Conservation (phyloP, 2,329 filamentous ascomycete genomes). For the Pestalotiopsis sp. region DNA sequence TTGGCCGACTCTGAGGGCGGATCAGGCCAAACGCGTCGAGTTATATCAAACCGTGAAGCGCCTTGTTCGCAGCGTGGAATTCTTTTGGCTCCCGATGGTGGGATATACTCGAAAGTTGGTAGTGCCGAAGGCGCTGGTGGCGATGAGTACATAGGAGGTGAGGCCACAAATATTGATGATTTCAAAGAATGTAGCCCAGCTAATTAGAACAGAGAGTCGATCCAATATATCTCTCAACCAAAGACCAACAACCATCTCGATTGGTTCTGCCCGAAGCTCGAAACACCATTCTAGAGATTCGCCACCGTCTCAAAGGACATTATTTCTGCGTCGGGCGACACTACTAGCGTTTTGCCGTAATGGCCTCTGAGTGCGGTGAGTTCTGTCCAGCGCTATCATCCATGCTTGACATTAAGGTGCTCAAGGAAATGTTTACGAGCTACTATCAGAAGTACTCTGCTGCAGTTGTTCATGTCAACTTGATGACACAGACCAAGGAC, state of each 20-base stretch:
- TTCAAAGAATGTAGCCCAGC: not conserved
- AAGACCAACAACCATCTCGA: not conserved
- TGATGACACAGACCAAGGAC: not conserved
- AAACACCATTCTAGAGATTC: not conserved
- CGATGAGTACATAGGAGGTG: too few species aligned
- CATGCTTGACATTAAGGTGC: not conserved
- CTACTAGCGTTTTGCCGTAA: not conserved
- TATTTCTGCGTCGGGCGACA: not conserved
- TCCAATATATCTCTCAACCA: too few species aligned
- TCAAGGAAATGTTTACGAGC: not conserved
- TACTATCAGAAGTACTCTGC: not conserved
- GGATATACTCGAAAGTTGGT: too few species aligned
- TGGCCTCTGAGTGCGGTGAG: not conserved
- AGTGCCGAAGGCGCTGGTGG: too few species aligned
- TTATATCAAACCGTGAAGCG: too few species aligned
- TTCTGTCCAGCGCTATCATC: not conserved
- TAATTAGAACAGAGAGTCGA: not conserved
- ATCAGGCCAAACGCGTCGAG: too few species aligned
- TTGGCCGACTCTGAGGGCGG: too few species aligned
- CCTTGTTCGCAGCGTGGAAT: too few species aligned
- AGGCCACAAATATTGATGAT: too few species aligned
- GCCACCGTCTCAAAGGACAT: not conserved
- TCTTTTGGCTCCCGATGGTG: too few species aligned
- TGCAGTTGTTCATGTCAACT: not conserved
- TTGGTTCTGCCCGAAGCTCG: not conserved